Evolutionary conservation across 2,329 filamentous ascomycete species (phyloP).

Genomic region (Fusarium albidum): DNA sequence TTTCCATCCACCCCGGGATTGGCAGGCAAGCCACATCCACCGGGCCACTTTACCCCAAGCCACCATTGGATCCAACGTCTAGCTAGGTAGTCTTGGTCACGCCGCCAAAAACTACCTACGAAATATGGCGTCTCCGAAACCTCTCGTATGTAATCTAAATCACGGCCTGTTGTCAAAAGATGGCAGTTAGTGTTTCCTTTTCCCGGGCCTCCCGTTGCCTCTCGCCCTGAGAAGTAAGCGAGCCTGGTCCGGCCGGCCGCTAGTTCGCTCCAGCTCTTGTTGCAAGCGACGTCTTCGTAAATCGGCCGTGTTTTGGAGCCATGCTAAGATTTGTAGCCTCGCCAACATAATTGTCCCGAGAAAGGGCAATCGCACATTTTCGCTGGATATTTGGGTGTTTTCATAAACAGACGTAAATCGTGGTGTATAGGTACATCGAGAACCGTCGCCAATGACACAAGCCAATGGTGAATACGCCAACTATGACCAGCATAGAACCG

Average conservation of each 20-base stretch:
- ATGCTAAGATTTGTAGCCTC: not conserved
- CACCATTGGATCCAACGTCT: conserved; percentile 13
- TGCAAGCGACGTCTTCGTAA: conserved; percentile 3
- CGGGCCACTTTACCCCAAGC: conserved; percentile 1
- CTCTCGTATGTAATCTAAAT: conserved; percentile 16
- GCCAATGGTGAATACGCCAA: conserved; percentile 21
- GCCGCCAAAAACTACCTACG: not conserved
- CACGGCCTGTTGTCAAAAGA: conserved; percentile 13
- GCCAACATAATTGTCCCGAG: not conserved
- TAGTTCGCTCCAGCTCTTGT: not conserved
- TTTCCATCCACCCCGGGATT: too few relatives aligned
- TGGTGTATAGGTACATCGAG: conserved; percentile 27
- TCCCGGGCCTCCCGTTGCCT: conserved; percentile 14
- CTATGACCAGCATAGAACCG: conserved; percentile 37
- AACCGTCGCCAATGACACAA: conserved; percentile 16
- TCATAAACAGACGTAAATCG: conserved; percentile 29
- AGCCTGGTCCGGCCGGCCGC: not conserved
- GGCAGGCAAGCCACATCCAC: not conserved
- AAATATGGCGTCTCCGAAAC: conserved; percentile 13
- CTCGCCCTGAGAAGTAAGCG: conserved; percentile 8
- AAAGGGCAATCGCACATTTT: not conserved
- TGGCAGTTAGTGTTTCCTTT: not conserved
- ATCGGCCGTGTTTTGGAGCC: not conserved
- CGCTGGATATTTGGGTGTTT: conserved; percentile 10
- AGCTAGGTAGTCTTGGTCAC: conserved; percentile 2